phyloP scores from a whole-genome alignment of 139 green algal genomes.

The Edaphochlamys debaryana region DNA sequence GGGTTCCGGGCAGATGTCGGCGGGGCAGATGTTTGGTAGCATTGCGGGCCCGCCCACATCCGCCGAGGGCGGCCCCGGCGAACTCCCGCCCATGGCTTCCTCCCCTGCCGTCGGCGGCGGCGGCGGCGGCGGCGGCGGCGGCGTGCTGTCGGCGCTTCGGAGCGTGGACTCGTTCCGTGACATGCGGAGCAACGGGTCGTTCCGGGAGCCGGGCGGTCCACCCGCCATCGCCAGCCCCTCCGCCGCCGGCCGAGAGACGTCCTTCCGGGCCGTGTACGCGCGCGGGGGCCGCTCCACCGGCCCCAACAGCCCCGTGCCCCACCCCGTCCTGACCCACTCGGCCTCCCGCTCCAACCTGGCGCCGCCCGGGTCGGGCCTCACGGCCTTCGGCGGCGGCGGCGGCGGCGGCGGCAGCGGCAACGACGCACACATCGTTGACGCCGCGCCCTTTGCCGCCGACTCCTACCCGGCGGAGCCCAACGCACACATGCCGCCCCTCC shows the following conservation, averaged over 20 bases:
- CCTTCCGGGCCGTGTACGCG: conserved; percentile 30
- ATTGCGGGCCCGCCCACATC: too few species aligned
- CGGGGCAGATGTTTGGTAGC: too few species aligned
- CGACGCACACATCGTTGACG: too few species aligned
- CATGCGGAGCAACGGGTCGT: not conserved
- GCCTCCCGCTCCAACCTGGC: not conserved
- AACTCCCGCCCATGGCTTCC: not conserved
- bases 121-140: not conserved
- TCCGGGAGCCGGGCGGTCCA: not conserved
- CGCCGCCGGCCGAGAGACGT: not conserved
- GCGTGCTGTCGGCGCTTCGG: not conserved
- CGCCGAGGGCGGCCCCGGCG: not conserved
- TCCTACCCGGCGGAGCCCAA: too few species aligned
- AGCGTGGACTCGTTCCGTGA: too few species aligned
- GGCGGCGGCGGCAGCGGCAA: not conserved
- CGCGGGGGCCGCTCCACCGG: not conserved
- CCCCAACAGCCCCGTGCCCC: conserved; percentile 1
- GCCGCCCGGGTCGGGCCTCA: not conserved
- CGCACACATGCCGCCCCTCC: not conserved
- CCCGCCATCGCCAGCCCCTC: too few species aligned
- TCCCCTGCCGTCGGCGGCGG: not conserved
- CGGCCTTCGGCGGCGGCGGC: not conserved
- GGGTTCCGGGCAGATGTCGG: too few species aligned
- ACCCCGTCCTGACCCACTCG: not conserved
- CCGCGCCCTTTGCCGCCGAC: too few species aligned